phyloP scores from a whole-genome alignment of 2,329 filamentous ascomycete genomes.

The Aspergillus flavus region DNA sequence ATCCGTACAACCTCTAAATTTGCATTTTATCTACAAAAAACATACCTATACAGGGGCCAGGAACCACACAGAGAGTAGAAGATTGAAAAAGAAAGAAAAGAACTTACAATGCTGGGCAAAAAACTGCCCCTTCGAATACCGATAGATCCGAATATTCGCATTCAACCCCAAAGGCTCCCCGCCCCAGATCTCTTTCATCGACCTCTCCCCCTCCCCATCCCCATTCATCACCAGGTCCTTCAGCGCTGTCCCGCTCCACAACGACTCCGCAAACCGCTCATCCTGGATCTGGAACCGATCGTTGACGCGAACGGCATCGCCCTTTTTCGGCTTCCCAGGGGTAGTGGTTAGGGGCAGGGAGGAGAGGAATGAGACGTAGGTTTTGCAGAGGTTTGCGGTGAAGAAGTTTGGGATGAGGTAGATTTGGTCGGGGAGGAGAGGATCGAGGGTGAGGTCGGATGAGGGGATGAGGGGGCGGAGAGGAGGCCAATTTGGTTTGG shows the following conservation, averaged over 20 bases:
- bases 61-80: background rate
- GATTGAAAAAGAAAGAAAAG: slow-evolving; percentile 1
- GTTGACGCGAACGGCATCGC: slow-evolving; percentile 82
- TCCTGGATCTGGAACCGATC: slow-evolving; percentile 87
- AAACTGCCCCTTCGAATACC: slow-evolving; percentile 83
- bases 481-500: slow-evolving; percentile 67
- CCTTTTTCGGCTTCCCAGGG: slow-evolving; percentile 74
- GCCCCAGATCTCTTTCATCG: slow-evolving; percentile 63
- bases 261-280: slow-evolving; percentile 67
- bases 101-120: slow-evolving; percentile 88
- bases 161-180: slow-evolving; percentile 83
- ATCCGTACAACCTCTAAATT: background rate
- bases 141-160: slow-evolving; percentile 85
- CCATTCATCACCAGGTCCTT: slow-evolving; percentile 57
- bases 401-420: slow-evolving; percentile 74
- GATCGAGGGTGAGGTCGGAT: slow-evolving; percentile 62
- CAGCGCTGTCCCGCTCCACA: slow-evolving; percentile 79
- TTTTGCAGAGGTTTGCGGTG: slow-evolving; percentile 72
- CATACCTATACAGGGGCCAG: background rate
- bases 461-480: slow-evolving; percentile 71
- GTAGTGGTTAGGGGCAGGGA: slow-evolving; percentile 75
- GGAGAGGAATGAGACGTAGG: slow-evolving; percentile 73
- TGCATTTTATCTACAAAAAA: background rate
- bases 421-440: slow-evolving; percentile 67
- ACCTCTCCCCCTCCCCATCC: slow-evolving; percentile 27